Conservation (phyloP, 1,284 basidiomycete species). For the Ustilago esculenta region DNA sequence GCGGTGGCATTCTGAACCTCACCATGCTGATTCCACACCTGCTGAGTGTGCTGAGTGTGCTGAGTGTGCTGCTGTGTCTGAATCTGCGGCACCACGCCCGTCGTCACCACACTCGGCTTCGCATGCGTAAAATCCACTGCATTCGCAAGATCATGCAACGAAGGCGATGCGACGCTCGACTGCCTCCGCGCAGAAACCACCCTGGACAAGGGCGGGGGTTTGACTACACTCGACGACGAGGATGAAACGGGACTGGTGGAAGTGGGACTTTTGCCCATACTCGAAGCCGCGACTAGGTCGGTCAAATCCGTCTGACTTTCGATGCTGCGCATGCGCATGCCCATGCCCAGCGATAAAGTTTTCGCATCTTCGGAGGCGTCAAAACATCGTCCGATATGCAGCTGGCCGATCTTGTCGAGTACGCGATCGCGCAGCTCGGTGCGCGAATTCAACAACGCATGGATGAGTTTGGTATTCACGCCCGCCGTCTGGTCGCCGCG, state of each 20-base stretch:
- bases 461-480: conserved; percentile 24
- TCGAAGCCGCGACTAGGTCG: conserved; percentile 11
- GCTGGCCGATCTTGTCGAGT: conserved; percentile 1
- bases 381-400: too few species aligned
- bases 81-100: too few species aligned
- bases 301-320: conserved; percentile 30
- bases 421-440: conserved; percentile 26
- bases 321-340: too few species aligned
- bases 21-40: background rate
- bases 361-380: too few species aligned
- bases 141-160: conserved; percentile 29
- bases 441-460: conserved; percentile 21
- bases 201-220: too few species aligned
- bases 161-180: conserved; percentile 11
- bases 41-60: background rate
- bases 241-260: too few species aligned
- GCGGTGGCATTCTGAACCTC: too few species aligned
- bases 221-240: conserved; percentile 3
- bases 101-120: too few species aligned
- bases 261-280: conserved; percentile 7
- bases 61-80: too few species aligned
- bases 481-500: conserved; percentile 22
- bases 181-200: too few species aligned
- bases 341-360: too few species aligned
- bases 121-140: too few species aligned